phyloP scores from a whole-genome alignment of 2,329 filamentous ascomycete genomes.

The Exserohilum turcica region DNA sequence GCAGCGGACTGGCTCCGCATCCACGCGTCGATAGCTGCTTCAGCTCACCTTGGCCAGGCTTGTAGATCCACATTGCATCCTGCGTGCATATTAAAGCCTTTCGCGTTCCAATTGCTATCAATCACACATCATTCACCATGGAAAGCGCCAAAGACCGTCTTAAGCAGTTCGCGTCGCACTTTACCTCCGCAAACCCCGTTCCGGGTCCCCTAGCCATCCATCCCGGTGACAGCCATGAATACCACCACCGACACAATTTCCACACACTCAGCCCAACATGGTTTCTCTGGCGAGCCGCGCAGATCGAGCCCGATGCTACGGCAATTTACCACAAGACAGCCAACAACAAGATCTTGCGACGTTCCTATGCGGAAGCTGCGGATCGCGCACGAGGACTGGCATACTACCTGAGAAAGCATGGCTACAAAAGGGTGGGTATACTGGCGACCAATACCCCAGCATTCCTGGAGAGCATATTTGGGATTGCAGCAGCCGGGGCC shows the following conservation, averaged over 20 bases:
- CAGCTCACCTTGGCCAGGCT: slow-evolving; percentile 6
- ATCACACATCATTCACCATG: slow-evolving; percentile 5
- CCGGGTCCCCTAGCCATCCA: slow-evolving; percentile 46
- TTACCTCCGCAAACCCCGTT: slow-evolving; percentile 39
- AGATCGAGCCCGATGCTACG: slow-evolving; percentile 79
- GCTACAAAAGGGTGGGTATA: slow-evolving; percentile 78
- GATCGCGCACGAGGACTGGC: slow-evolving; percentile 86
- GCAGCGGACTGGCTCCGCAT: slow-evolving; percentile 23
- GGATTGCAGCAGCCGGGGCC: slow-evolving; percentile 78
- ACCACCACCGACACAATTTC: slow-evolving; percentile 62
- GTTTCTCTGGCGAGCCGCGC: slow-evolving; percentile 83
- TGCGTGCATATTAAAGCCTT: slow-evolving; percentile 6
- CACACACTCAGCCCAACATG: slow-evolving; percentile 85
- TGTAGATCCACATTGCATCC: slow-evolving; percentile 9
- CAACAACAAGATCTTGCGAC: slow-evolving; percentile 73
- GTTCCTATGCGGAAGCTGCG: slow-evolving; percentile 80
- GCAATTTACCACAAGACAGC: slow-evolving; percentile 86
- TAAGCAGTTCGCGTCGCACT: slow-evolving; percentile 47
- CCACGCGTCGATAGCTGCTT: slow-evolving; percentile 19
- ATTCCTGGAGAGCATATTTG: slow-evolving; percentile 89
- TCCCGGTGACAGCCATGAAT: slow-evolving; percentile 43
- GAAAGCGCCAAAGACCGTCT: slow-evolving; percentile 34
- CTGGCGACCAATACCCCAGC: slow-evolving; percentile 92
- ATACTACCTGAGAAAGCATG: slow-evolving; percentile 80
- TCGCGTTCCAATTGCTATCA: neutral